These are phyloP conservation scores for Arthroderma sp. DNA, from an alignment of 2,329 filamentous ascomycete species.

Conservation along the genomic window DNA sequence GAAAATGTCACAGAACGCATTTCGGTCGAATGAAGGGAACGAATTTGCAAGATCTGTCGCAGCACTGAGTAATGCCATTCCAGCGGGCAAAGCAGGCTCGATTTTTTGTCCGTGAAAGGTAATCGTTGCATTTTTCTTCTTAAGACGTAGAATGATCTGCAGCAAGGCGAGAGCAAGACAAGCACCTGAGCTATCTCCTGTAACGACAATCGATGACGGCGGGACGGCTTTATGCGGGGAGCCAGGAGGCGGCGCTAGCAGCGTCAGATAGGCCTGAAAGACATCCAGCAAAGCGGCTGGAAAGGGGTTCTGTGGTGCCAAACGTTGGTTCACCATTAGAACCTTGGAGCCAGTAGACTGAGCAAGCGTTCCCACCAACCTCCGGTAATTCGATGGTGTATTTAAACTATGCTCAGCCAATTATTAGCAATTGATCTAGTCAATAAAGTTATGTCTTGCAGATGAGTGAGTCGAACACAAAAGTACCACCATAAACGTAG, in stretches of 20 bases:
- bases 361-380: background rate
- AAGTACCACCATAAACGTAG: too few relatives aligned
- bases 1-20: background rate
- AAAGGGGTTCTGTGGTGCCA: slow-evolving; percentile 63
- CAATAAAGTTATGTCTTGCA: too few relatives aligned
- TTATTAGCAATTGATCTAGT: too few relatives aligned
- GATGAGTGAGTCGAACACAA: too few relatives aligned
- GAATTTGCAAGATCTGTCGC: background rate
- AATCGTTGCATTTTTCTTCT: background rate
- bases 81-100: background rate
- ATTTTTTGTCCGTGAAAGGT: background rate
- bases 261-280: slow-evolving; percentile 55
- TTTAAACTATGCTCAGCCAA: background rate
- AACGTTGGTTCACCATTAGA: slow-evolving; percentile 60
- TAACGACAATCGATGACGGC: slow-evolving; percentile 54
- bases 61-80: background rate
- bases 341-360: background rate
- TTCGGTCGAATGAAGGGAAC: background rate
- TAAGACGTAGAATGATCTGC: slow-evolving; percentile 45
- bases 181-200: slow-evolving; percentile 64
- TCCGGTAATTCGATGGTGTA: background rate
- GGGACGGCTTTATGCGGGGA: slow-evolving; percentile 53
- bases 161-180: slow-evolving; percentile 55
- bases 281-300: slow-evolving; percentile 62
- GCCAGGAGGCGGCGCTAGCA: slow-evolving; percentile 57